Evolutionary conservation across 495 filamentous ascomycete genomes (phyloP), one percentile per base, ranked within the genome.

Genomic region (Neurospora sp.): DNA sequence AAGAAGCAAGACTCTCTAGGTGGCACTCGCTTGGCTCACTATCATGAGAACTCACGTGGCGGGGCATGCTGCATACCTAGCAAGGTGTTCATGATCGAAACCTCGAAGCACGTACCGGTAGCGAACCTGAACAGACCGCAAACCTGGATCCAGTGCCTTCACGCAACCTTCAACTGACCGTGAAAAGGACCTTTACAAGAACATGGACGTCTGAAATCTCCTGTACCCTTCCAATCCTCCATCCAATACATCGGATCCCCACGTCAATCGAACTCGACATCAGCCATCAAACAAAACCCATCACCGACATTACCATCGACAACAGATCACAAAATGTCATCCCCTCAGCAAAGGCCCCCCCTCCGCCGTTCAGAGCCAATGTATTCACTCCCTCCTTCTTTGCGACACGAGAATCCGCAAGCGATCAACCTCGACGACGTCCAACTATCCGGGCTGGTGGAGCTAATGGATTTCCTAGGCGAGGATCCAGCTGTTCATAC

Each of bases 161-260:
- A 46, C 18, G 18, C 7, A n/a, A 46, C 42, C 18, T 18, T 9
- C 42, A n/a, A 46, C 18, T 0, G 42, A 46, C 18, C 18, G 42
- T n/a, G 3, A 11, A 40, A 46, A n/a, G 42, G 0, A n/a, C n/a
- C n/a, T n/a, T n/a, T n/a, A n/a, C n/a, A 0, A n/a, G 42, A n/a
- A n/a, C 0, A n/a, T 46, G 42, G 0, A 0, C 18, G 42, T 9
- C 18, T 46, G 0, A 3, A n/a, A n/a, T n/a, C 0, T n/a, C 18
- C 0, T 44, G 0, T 44, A 18, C 42, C 3, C 18, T 46, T n/a
- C 18, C 1, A 0, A n/a, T n/a, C 18, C 42, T n/a, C 18, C 18
- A n/a, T 46, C 18, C 18, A n/a, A 18, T 0, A 46, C 18, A n/a
- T n/a, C 18, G 41, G 41, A 44, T 44, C 16, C 2, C 42, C 18